A percentile compares a stretch with the other conserved stretches of the same genome.
Conservation (phyloP, 2,329 filamentous ascomycete species). For the Shiraia sp. region DNA sequence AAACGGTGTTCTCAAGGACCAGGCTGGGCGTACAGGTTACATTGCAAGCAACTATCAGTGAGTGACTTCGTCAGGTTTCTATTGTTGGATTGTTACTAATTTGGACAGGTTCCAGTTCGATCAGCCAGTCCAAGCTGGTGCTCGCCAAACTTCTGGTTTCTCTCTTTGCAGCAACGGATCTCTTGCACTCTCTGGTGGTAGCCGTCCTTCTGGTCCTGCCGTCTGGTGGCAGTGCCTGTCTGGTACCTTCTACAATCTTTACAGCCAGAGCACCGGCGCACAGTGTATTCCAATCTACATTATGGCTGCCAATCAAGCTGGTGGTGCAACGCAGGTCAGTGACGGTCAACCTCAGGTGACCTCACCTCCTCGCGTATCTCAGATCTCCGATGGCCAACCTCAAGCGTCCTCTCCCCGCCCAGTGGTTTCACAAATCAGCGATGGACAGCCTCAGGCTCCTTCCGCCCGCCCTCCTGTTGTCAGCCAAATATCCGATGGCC, state of each 20-base stretch:
- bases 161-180: constrained; percentile 69
- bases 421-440: constrained; percentile 31
- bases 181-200: constrained; percentile 64
- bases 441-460: constrained; percentile 33
- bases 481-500: constrained; percentile 13
- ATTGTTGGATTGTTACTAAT: constrained; percentile 6
- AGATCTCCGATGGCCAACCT: constrained; percentile 36
- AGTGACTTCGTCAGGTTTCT: not conserved
- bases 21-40: constrained; percentile 71
- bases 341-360: constrained; percentile 22
- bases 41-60: constrained; percentile 77
- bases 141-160: constrained; percentile 74
- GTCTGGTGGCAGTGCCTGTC: constrained; percentile 76
- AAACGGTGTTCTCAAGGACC: constrained; percentile 68
- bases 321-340: constrained; percentile 10
- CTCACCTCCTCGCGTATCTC: constrained; percentile 19
- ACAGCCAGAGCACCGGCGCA: constrained; percentile 68
- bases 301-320: constrained; percentile 15
- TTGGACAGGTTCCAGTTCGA: constrained; percentile 47
- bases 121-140: constrained; percentile 61
- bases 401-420: constrained; percentile 6
- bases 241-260: constrained; percentile 81
- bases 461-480: constrained; percentile 7
- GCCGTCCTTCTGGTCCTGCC: constrained; percentile 50
- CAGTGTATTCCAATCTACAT: constrained; percentile 63